phyloP scores from a whole-genome alignment of 495 filamentous ascomycete genomes.

The Neurospora sp. region DNA sequence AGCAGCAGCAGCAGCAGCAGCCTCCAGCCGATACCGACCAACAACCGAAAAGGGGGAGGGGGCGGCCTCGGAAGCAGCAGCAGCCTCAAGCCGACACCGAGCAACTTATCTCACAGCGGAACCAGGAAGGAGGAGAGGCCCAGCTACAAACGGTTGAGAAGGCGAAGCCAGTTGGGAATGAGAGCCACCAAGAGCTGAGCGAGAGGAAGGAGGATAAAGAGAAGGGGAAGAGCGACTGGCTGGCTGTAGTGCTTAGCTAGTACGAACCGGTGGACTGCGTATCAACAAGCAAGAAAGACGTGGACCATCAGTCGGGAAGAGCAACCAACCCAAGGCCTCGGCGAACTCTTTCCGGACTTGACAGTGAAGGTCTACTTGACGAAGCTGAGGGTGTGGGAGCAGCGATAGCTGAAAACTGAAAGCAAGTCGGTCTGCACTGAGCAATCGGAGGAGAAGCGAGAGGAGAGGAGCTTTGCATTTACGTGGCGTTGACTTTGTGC shows the following conservation, averaged over 20 bases:
- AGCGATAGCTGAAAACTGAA: neutral
- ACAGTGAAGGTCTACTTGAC: no score
- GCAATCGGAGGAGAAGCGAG: neutral
- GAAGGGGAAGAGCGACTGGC: neutral
- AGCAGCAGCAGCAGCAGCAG: neutral
- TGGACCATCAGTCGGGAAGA: neutral
- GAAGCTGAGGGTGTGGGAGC: neutral
- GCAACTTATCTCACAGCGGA: neutral
- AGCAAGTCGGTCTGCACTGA: neutral
- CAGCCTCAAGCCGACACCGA: neutral
- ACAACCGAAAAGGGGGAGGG: neutral
- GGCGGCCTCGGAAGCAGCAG: neutral
- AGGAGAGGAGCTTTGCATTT: conserved; percentile 9
- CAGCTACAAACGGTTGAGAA: neutral
- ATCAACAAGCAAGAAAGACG: neutral
- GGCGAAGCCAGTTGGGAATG: neutral
- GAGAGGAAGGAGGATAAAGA: neutral
- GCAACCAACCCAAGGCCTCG: neutral
- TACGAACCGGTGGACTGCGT: neutral
- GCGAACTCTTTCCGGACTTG: neutral
- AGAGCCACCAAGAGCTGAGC: neutral
- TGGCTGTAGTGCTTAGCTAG: neutral
- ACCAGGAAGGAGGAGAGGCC: neutral
- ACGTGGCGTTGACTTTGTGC: conserved; percentile 11
- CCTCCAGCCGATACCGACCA: no score